A percentile compares a stretch with the other conserved stretches of the same genome.
phyloP scores from a whole-genome alignment of 371 early-diverging fungal genomes.

The Catenaria anguillulae region DNA sequence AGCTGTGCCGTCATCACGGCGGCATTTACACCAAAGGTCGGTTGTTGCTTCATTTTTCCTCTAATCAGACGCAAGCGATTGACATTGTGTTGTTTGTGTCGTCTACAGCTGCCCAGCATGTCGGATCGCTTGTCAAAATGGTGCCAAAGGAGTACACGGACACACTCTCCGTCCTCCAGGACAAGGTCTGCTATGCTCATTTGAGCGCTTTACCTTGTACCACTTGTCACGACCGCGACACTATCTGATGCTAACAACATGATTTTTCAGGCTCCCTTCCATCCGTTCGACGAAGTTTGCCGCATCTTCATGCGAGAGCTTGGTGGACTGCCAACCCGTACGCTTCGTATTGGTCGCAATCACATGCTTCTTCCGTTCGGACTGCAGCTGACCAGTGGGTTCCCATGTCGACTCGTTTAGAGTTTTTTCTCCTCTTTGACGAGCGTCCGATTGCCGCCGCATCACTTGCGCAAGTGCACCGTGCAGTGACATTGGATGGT shows the following conservation, averaged over 20 bases:
- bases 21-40: conserved; percentile 23
- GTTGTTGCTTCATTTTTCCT: neutral
- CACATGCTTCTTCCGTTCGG: neutral
- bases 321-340: conserved; percentile 16
- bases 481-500: conserved; percentile 23
- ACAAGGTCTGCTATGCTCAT: no score
- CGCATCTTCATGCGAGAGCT: conserved; percentile 23
- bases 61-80: conserved; percentile 2
- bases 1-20: conserved; percentile 24
- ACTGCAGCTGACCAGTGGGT: no score
- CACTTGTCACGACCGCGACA: no score
- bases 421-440: conserved; percentile 23
- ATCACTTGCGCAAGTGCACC: conserved; percentile 30
- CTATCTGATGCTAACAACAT: no score
- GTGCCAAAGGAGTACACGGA: conserved; percentile 31
- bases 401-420: neutral
- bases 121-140: conserved; percentile 27
- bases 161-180: conserved; percentile 30
- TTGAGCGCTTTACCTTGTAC: no score
- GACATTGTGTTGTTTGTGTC: conserved; percentile 19
- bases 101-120: conserved; percentile 30
- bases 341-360: no score
- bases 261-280: conserved; percentile 32
- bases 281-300: conserved; percentile 22
- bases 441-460: conserved; percentile 29